Base-by-base conservation (phyloP, 2,329 filamentous ascomycete genomes). In the Arthroderma sp. region DNA sequence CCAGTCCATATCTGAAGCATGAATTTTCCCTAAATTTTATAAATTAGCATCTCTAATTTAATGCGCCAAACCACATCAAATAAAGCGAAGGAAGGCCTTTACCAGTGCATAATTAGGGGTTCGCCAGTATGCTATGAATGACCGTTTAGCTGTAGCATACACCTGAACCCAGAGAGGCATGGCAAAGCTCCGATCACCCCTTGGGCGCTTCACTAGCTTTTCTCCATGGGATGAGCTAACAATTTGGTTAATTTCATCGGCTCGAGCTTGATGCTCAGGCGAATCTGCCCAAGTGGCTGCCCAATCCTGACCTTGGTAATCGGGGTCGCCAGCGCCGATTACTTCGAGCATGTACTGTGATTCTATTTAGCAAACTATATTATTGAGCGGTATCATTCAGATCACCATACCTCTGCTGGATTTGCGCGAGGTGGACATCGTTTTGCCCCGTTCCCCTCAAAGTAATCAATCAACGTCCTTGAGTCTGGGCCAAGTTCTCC, bases 401-500 rank as follows among this genome's bases (percentile, higher is more conserved):
- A 67, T 49, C n/a, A 64, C 50, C 62, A 60, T 60, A 50, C 66
- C 58, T 86, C 83, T 9, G 82, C 83, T 0, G 82, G 82, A 53
- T 86, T 86, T 53, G 80, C 80, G 9, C 76, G 65, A 4, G 69
- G 64, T 4, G 66, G 70, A 51, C 82, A 86, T 36, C 65, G 62
- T 28, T 75, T 70, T 1, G 73, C 78, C 1, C 82, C 82, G 48
- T 82, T 74, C 4, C 60, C 52, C 56, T 81, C 74, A 46, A 88
- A 87, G 57, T 82, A 82, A 15, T 75, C 71, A 34, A 86, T 75
- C n/a, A 94, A 67, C 15, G 79, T 69, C 30, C 71, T 66, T 0
- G 84, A 85, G 47, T 91, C 84, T 42, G 78, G 72, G 40, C 86
- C 86, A 37, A 94, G 82, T 47, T 88, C 80, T 15, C 86, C 86